Base-by-base conservation (phyloP, 192 early-diverging fungal genomes). In the Irineochytrium annulatum region DNA sequence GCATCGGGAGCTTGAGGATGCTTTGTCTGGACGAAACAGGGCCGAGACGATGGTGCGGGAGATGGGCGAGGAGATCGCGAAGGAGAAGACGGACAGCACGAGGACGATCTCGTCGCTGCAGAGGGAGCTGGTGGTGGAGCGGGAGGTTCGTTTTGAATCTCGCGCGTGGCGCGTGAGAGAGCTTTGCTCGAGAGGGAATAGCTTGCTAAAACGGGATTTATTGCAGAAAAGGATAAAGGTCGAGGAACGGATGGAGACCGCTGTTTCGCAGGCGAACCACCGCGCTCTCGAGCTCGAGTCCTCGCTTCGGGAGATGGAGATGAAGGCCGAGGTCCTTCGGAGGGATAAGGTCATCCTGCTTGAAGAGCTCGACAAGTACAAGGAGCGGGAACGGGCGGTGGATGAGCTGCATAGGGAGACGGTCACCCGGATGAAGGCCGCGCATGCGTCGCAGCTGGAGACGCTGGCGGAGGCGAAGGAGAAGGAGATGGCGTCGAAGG, bases 311-410 rank as follows among this genome's bases (percentile, higher is more conserved):
- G 74, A 78, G 24, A 49, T 68, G 2, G 72, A 74, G 20, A 27
- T 79, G 19, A 51, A 72, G 41, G 51, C 65, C 3, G 66, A 77
- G 31, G 60, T 76, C n/a, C 39, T 73, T 29, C 68, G 61, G 27
- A 68, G 70, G 20, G 80, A 82, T 59, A 77, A 77, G 41, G 14
- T 32, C 6, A 49, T 71, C 16, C 59, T 82, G 6, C 16, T 77
- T 31, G 76, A 78, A 20, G 76, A 82, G 19, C 37, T 79, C 22
- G 67, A 72, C 17, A 72, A 72, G 53, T 49, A 22, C 5, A 70
- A 69, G 48, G 74, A 77, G 41, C 63, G 63, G 22, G 67, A 72
- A 43, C 55, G 60, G 55, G 39, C 57, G 8, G 6, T 66, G 22
- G 32, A 30, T 28, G 31, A 57, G 13, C 32, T 57, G 6, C 55